Evolutionary conservation across 2,329 filamentous ascomycete species (phyloP).

Genomic region (Talaromyces piceae): DNA sequence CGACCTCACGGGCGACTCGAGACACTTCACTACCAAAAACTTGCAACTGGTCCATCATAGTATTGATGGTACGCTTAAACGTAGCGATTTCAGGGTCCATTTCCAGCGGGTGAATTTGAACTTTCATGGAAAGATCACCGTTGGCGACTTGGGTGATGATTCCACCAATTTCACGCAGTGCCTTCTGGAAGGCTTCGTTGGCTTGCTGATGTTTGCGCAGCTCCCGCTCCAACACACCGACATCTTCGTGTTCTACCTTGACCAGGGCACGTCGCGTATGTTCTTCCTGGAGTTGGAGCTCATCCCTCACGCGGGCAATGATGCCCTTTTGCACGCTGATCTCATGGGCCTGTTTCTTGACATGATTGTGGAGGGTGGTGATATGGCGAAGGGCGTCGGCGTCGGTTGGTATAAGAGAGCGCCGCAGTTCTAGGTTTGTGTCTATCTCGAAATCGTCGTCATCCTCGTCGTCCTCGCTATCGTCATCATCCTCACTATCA

Average conservation of each 20-base stretch:
- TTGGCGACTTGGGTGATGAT: constrained; percentile 94
- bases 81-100: constrained; percentile 93
- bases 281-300: constrained; percentile 77
- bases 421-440: background rate
- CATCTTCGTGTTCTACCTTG: constrained; percentile 77
- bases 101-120: constrained; percentile 82
- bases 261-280: constrained; percentile 76
- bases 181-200: constrained; percentile 97
- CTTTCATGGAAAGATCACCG: constrained; percentile 87
- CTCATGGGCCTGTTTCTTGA: constrained; percentile 87
- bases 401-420: constrained; percentile 58
- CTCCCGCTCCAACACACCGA: constrained; percentile 83
- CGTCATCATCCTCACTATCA: constrained; percentile 11
- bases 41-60: constrained; percentile 92
- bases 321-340: constrained; percentile 82
- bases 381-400: constrained; percentile 47
- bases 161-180: constrained; percentile 88
- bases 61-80: constrained; percentile 92
- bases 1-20: constrained; percentile 80
- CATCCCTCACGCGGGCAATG: constrained; percentile 75
- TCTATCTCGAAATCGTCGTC: constrained; percentile 38
- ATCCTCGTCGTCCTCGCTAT: constrained; percentile 42
- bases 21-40: constrained; percentile 91
- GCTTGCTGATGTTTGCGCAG: constrained; percentile 96
- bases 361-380: constrained; percentile 77